Base-by-base conservation (phyloP, 164 flowering plant genomes). In the Piper betle region DNA sequence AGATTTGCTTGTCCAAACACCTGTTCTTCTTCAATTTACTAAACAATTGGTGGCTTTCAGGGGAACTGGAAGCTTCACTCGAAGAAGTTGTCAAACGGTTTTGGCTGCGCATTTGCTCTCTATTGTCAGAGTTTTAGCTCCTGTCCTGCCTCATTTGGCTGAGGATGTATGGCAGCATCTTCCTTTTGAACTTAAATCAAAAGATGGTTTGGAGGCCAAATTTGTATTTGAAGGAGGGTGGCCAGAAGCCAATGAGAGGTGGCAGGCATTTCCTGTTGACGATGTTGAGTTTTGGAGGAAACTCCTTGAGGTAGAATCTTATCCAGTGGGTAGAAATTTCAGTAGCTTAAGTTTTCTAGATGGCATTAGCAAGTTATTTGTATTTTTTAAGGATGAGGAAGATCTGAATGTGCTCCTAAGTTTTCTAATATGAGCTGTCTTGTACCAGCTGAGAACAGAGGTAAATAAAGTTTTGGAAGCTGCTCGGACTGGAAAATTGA, bases 81-180 rank as follows among this genome's bases (percentile, higher is more conserved):
- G 96, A 76, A 85, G 88, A 83, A 89, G 96, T 76, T 87, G 97
- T 64, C 96, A 92, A 73, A 89, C 96, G 55, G 98, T 89, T 66
- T 91, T 89, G 64, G 86, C 88, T 62, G 88, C 81, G 58, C 98
- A 89, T 75, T 83, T 93, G 15, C 81, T 93, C 64, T 84, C 89
- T 20, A 71, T 93, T 59, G 80, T 68, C 38, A 81, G 88, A 68
- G 75, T 84, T 40, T 79, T 93, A 68, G 85, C 97, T 72, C 98
- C 98, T 41, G 83, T 93, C 62, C 68, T 89, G 73, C 98, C 96
- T 58, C 98, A 93, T 79, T 78, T 93, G 70, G 93, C 96, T 11
- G 97, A 93, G 75, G 98, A 93, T 76, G 94, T 77, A 17, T 93
- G 96, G 96, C 98, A 87, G 68, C 74, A 84, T 64, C 96, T 89